Conservation (phyloP, 805 yeast species). For the Kuraishia floccosa region DNA sequence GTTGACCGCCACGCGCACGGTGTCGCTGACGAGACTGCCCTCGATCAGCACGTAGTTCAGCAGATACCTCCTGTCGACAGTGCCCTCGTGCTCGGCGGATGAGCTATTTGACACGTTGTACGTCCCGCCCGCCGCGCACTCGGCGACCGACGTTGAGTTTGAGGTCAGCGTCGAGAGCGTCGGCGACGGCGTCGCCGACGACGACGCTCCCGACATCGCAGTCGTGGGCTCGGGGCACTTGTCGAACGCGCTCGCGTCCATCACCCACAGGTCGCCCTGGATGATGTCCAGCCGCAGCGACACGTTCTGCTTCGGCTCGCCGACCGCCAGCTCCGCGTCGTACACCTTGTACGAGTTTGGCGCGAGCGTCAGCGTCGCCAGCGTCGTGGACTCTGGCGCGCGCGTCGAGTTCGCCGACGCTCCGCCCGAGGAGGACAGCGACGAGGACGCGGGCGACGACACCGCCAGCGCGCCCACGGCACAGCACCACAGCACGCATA, state of each 20-base stretch:
- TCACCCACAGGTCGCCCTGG: constrained; percentile 18
- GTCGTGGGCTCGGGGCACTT: constrained; percentile 11
- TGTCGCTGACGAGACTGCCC: constrained; percentile 15
- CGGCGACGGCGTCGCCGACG: background rate
- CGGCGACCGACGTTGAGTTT: constrained; percentile 1
- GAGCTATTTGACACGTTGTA: constrained; percentile 12
- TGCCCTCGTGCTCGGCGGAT: constrained; percentile 3
- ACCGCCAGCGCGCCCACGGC: too few relatives aligned
- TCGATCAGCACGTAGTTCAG: constrained; percentile 11
- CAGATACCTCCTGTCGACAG: constrained; percentile 3
- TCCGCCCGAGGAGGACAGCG: too few relatives aligned
- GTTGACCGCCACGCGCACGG: constrained; percentile 5
- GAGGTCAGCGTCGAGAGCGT: background rate
- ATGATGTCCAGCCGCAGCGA: constrained; percentile 16
- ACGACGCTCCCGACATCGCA: background rate
- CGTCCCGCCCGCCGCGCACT: constrained; percentile 14
- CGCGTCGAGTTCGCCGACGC: too few relatives aligned
- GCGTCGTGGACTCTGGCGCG: constrained; percentile 3
- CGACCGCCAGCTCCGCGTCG: constrained; percentile 13
- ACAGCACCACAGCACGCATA: too few relatives aligned
- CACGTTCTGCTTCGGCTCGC: constrained; percentile 12
- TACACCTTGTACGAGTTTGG: constrained; percentile 7
- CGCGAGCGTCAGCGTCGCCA: constrained; percentile 9
- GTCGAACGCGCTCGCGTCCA: constrained; percentile 11
- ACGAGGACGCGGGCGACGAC: too few relatives aligned